A percentile compares a stretch with the other conserved stretches of the same genome.
Conservation (phyloP, 208 protist genomes). For the Paratrypanosoma confusum region DNA sequence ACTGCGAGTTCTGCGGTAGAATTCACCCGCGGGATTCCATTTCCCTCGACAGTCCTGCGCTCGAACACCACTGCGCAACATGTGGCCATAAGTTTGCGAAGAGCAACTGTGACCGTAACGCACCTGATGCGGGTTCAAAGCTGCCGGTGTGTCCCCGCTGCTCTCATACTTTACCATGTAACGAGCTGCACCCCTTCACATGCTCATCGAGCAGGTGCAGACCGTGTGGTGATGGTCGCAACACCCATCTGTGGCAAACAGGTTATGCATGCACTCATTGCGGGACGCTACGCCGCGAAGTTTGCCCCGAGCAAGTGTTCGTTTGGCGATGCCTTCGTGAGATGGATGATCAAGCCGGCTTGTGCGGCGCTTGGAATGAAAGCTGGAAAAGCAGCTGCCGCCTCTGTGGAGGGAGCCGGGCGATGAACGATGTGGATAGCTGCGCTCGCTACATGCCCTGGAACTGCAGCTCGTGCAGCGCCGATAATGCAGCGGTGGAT, state of each 20-base stretch:
- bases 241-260: too few relatives aligned
- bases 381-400: conserved; percentile 41
- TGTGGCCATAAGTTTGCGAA: too few relatives aligned
- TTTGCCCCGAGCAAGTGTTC: conserved; percentile 14
- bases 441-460: conserved; percentile 38
- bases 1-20: conserved; percentile 36
- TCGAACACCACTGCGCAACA: conserved; percentile 51
- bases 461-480: conserved; percentile 29
- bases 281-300: conserved; percentile 27
- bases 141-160: too few relatives aligned
- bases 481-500: conserved; percentile 48
- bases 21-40: conserved; percentile 57
- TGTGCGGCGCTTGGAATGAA: conserved; percentile 73
- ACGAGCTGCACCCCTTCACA: conserved; percentile 52
- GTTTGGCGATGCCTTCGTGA: conserved; percentile 71
- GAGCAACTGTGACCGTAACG: too few relatives aligned
- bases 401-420: conserved; percentile 29
- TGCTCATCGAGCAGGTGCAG: too few relatives aligned
- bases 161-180: too few relatives aligned
- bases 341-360: conserved; percentile 1
- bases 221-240: too few relatives aligned
- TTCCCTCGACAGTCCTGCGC: conserved; percentile 27
- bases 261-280: conserved; percentile 59
- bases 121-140: too few relatives aligned
- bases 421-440: conserved; percentile 31